A percentile compares a stretch with the other conserved stretches of the same genome.
Conservation (phyloP, 163 green algal genomes). For the Trebouxia gelatinosa region DNA sequence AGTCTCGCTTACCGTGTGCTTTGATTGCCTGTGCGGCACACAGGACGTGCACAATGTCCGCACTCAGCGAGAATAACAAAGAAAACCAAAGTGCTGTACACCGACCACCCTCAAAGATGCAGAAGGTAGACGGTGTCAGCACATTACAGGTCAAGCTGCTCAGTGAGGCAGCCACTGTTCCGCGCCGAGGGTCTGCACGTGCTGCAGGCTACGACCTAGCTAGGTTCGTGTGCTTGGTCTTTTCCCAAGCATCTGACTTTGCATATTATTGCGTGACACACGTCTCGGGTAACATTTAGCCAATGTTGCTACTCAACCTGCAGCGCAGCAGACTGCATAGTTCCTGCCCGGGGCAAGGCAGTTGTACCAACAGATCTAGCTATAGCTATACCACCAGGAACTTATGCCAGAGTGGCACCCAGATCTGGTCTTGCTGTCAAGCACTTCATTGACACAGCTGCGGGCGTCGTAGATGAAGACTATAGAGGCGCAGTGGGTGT, state of each 20-base stretch:
- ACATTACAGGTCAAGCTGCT: conserved; percentile 83
- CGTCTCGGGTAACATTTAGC: no score
- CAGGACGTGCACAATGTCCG: neutral
- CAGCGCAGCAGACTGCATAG: conserved; percentile 84
- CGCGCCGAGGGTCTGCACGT: conserved; percentile 75
- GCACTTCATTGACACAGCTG: conserved; percentile 95
- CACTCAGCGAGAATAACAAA: conserved; percentile 7
- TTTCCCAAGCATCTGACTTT: no score
- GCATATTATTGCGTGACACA: no score
- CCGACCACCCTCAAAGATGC: conserved; percentile 12
- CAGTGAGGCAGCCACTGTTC: conserved; percentile 77
- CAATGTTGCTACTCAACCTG: no score
- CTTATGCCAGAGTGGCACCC: conserved; percentile 93
- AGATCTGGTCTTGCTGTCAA: conserved; percentile 95
- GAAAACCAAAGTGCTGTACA: conserved; percentile 3
- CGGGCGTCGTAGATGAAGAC: conserved; percentile 97
- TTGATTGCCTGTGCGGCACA: neutral
- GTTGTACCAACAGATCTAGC: conserved; percentile 88
- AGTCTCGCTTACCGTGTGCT: neutral
- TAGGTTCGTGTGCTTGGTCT: conserved; percentile 51
- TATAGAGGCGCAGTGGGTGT: conserved; percentile 93
- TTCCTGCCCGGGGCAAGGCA: conserved; percentile 84
- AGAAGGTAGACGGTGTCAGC: conserved; percentile 26
- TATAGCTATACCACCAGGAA: conserved; percentile 87
- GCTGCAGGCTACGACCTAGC: conserved; percentile 95